Evolutionary conservation across 2,329 filamentous ascomycete species (phyloP).

Genomic region (Phaeosphaeria sp.): DNA sequence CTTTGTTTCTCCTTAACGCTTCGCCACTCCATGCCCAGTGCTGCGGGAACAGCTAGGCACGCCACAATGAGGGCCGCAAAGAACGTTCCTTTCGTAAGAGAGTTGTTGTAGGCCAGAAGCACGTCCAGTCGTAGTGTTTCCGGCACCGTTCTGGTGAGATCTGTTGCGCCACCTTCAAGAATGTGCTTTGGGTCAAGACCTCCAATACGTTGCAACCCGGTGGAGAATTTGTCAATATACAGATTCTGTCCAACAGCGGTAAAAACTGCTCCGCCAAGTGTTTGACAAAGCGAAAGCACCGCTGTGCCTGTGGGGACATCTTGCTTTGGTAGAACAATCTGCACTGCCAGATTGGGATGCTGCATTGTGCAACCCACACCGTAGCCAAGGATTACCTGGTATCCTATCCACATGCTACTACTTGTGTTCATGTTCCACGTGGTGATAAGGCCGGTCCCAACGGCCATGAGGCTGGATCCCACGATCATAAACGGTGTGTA

Average conservation of each 20-base stretch:
- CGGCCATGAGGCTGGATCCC: conserved; percentile 48
- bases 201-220: conserved; percentile 40
- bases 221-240: conserved; percentile 53
- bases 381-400: conserved; percentile 36
- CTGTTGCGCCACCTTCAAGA: conserved; percentile 59
- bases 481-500: conserved; percentile 57
- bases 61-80: conserved; percentile 64
- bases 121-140: conserved; percentile 18
- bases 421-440: conserved; percentile 47
- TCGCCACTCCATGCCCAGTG: conserved; percentile 66
- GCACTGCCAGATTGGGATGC: conserved; percentile 53
- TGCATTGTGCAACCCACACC: conserved; percentile 56
- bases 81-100: conserved; percentile 54
- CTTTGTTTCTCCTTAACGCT: conserved; percentile 62
- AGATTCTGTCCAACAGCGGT: conserved; percentile 55
- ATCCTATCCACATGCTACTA: conserved; percentile 41
- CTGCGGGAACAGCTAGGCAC: conserved; percentile 61
- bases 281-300: conserved; percentile 53
- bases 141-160: conserved; percentile 54
- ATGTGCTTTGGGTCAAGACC: conserved; percentile 50
- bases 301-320: conserved; percentile 54
- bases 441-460: conserved; percentile 54
- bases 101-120: conserved; percentile 37
- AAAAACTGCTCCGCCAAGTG: conserved; percentile 55
- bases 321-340: conserved; percentile 47